Evolutionary conservation across 805 yeast genomes (phyloP).

Genomic region (Metschnikowia rubicola): DNA sequence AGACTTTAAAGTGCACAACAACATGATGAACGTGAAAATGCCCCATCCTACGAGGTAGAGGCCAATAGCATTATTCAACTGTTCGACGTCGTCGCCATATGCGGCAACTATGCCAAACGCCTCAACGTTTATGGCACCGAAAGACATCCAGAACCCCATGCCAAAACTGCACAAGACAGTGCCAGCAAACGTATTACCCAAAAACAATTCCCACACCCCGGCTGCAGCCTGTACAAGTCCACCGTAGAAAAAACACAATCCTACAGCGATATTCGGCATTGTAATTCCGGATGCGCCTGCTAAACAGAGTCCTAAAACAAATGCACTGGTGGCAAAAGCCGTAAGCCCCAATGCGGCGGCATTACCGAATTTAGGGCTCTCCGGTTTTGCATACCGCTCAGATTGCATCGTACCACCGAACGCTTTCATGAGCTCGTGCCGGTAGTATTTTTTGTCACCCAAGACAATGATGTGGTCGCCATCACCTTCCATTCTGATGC

Average conservation of each 20-base stretch:
- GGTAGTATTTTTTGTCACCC: slow-evolving; percentile 42
- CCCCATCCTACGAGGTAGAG: slow-evolving; percentile 62
- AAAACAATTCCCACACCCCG: slow-evolving; percentile 48
- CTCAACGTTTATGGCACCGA: slow-evolving; percentile 47
- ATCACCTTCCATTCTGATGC: slow-evolving; percentile 21
- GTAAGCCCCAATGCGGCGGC: slow-evolving; percentile 55
- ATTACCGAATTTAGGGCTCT: slow-evolving; percentile 33
- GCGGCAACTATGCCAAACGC: slow-evolving; percentile 53
- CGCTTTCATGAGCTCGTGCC: slow-evolving; percentile 57
- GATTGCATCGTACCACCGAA: slow-evolving; percentile 58
- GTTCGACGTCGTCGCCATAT: slow-evolving; percentile 42
- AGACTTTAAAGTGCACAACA: slow-evolving; percentile 52
- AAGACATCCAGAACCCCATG: slow-evolving; percentile 49
- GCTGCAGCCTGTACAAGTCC: slow-evolving; percentile 49
- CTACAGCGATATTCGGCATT: slow-evolving; percentile 41
- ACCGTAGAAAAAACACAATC: slow-evolving; percentile 46
- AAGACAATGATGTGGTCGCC: slow-evolving; percentile 42
- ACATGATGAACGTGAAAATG: slow-evolving; percentile 57
- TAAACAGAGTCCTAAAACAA: slow-evolving; percentile 45
- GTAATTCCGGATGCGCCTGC: slow-evolving; percentile 46
- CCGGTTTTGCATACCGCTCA: slow-evolving; percentile 45
- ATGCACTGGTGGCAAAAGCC: slow-evolving; percentile 45
- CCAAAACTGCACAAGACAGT: slow-evolving; percentile 53
- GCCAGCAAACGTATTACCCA: slow-evolving; percentile 56
- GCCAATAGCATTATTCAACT: slow-evolving; percentile 49